phyloP scores from a whole-genome alignment of 1,139 yeast genomes.

The Candida sp. region DNA sequence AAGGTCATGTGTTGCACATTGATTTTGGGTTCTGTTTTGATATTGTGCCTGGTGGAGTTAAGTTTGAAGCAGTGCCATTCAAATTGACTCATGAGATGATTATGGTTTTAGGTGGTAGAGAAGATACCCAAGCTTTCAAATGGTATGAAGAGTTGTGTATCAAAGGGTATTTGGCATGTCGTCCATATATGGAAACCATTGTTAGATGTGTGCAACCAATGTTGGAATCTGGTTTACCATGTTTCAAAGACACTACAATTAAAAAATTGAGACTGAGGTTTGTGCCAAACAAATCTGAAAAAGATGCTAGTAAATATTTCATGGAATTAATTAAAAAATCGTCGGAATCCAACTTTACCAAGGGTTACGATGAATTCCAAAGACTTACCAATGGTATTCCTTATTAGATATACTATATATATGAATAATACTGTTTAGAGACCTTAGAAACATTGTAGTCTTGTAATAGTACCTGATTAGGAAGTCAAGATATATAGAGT shows the following conservation, averaged over 20 bases:
- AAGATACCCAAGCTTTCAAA: constrained; percentile 79
- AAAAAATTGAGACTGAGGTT: constrained; percentile 75
- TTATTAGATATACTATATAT: constrained; percentile 45
- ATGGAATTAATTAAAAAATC: constrained; percentile 74
- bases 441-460: too few relatives aligned
- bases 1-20: constrained; percentile 92
- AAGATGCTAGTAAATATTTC: constrained; percentile 81
- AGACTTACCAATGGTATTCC: constrained; percentile 96
- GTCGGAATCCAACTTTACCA: constrained; percentile 84
- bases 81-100: constrained; percentile 97
- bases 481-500: background rate
- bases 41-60: constrained; percentile 98
- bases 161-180: constrained; percentile 84
- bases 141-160: constrained; percentile 97
- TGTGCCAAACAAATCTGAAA: constrained; percentile 76
- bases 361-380: constrained; percentile 98
- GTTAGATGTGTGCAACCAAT: constrained; percentile 86
- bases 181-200: constrained; percentile 88
- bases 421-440: too few relatives aligned
- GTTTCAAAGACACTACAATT: constrained; percentile 85
- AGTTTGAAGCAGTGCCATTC: constrained; percentile 96
- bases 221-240: constrained; percentile 95
- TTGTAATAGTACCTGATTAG: too few relatives aligned
- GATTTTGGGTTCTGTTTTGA: constrained; percentile 99
- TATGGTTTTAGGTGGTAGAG: constrained; percentile 87